Percentiles rank a stretch among this genome's conserved stretches.
These are phyloP conservation scores for Serendipita sp. DNA, from an alignment of 768 basidiomycete genomes.

Conservation along the genomic window DNA sequence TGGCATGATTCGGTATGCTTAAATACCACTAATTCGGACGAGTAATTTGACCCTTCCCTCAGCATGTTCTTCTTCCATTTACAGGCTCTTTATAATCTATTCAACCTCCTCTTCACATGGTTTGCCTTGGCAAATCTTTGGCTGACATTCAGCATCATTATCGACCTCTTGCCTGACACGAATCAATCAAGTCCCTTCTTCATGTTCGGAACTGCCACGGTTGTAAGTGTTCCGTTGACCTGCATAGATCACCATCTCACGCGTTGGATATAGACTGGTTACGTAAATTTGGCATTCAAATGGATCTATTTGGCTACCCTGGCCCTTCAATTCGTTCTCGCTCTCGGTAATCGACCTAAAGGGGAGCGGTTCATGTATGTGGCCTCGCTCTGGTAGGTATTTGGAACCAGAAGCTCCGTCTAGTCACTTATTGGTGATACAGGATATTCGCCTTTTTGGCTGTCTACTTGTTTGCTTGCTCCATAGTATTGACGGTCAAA, in stretches of 20 bases:
- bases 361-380: constrained; percentile 65
- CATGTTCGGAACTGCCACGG: constrained; percentile 52
- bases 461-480: constrained; percentile 74
- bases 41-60: background rate
- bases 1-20: constrained; percentile 42
- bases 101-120: constrained; percentile 80
- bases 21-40: background rate
- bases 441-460: constrained; percentile 65
- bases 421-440: constrained; percentile 20
- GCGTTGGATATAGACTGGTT: constrained; percentile 48
- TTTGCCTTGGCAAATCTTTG: constrained; percentile 85
- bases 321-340: constrained; percentile 64
- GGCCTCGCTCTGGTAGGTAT: constrained; percentile 47
- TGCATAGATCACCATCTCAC: background rate
- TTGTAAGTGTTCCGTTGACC: constrained; percentile 34
- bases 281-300: constrained; percentile 68
- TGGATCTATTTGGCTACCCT: constrained; percentile 82
- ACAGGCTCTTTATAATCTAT: constrained; percentile 78
- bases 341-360: constrained; percentile 71
- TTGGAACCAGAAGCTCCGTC: background rate
- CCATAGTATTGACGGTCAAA: constrained; percentile 64
- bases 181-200: constrained; percentile 23
- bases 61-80: constrained; percentile 95
- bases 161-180: constrained; percentile 51
- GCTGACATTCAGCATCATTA: constrained; percentile 92